Conservation (phyloP, 257 asterid species). For the Jasminum sambac region DNA sequence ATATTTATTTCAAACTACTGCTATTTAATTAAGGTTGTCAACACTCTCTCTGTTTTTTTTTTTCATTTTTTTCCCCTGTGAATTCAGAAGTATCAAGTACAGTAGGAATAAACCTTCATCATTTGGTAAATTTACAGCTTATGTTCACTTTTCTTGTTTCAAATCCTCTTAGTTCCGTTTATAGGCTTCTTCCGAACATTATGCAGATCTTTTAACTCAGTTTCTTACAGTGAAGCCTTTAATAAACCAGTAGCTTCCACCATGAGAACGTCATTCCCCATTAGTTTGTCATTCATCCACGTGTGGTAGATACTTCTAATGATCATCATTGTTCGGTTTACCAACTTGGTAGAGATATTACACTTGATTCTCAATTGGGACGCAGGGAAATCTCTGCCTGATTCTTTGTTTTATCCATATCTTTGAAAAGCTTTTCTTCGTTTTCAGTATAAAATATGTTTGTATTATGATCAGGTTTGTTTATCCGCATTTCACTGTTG, state of each 20-base stretch:
- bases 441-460: background rate
- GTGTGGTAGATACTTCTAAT: conserved; percentile 16
- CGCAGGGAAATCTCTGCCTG: background rate
- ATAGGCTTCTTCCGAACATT: background rate
- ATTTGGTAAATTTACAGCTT: background rate
- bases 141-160: background rate
- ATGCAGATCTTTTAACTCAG: background rate
- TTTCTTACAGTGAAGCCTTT: background rate
- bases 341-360: conserved; percentile 18
- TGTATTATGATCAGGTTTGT: background rate
- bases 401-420: conserved; percentile 18
- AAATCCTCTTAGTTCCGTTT: background rate
- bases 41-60: no score
- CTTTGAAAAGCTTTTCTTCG: background rate
- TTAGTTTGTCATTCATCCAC: conserved; percentile 3
- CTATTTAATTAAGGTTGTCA: background rate
- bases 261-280: conserved; percentile 14
- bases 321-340: background rate
- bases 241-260: background rate
- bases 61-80: background rate
- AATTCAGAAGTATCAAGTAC: background rate
- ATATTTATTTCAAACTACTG: background rate
- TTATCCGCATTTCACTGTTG: conserved; percentile 3
- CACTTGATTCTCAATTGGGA: conserved; percentile 12
- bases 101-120: background rate